Percentiles rank a stretch among this genome's conserved stretches.
Conservation (phyloP, 2,329 filamentous ascomycete species). For the Colletotrichum theobromicola region DNA sequence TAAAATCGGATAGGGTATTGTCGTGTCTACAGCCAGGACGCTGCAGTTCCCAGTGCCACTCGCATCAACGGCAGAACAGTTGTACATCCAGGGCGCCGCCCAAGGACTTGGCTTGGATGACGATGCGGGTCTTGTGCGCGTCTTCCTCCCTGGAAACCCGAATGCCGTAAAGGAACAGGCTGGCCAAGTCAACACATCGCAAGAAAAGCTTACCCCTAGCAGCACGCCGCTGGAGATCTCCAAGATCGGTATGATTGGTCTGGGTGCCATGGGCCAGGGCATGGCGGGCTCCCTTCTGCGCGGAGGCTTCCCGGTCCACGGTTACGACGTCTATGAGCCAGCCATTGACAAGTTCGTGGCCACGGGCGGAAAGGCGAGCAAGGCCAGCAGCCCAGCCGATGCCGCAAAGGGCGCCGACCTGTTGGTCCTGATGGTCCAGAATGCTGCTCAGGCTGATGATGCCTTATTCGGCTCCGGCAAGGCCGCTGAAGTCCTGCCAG, state of each 20-base stretch:
- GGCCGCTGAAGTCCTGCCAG: conserved; percentile 29
- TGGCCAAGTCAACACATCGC: neutral
- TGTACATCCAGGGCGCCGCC: conserved; percentile 31
- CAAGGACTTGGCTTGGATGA: conserved; percentile 32
- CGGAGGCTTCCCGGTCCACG: conserved; percentile 35
- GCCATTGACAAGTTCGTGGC: conserved; percentile 34
- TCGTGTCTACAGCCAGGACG: conserved; percentile 31
- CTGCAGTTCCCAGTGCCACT: conserved; percentile 40
- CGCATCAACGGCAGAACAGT: conserved; percentile 36
- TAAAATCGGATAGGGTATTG: conserved; percentile 25
- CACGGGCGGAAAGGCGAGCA: conserved; percentile 25
- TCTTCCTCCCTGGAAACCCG: conserved; percentile 25
- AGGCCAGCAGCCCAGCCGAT: conserved; percentile 30
- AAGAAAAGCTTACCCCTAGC: conserved; percentile 22
- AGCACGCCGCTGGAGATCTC: conserved; percentile 27
- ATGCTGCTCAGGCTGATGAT: conserved; percentile 34
- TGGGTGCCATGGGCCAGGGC: conserved; percentile 43
- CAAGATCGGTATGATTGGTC: conserved; percentile 39
- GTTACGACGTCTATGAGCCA: conserved; percentile 35
- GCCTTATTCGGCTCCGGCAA: conserved; percentile 35
- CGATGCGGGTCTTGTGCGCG: conserved; percentile 30
- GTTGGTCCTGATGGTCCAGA: conserved; percentile 41
- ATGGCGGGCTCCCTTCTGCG: conserved; percentile 39
- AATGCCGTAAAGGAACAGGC: conserved; percentile 23
- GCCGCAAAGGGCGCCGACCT: conserved; percentile 33